Evolutionary conservation across 192 early-diverging fungal genomes (phyloP).

Genomic region (Coemansia sp.): DNA sequence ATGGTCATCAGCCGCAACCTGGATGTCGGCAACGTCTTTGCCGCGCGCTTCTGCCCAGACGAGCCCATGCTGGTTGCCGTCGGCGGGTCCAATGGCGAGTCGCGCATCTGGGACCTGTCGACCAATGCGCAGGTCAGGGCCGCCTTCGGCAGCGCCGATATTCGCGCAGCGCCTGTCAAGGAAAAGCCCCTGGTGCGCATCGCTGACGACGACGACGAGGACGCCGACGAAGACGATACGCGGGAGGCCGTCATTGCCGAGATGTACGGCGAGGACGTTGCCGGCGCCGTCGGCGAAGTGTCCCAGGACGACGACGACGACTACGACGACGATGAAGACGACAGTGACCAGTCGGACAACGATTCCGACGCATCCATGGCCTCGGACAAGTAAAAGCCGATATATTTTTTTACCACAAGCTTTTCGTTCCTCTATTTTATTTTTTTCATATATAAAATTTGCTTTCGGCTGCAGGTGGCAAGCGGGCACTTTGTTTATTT

Average conservation of each 20-base stretch:
- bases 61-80: conserved; percentile 85
- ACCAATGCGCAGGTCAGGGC: conserved; percentile 77
- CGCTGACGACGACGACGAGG: conserved; percentile 29
- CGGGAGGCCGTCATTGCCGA: conserved; percentile 45
- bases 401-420: no score
- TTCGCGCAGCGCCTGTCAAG: conserved; percentile 12
- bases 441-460: no score
- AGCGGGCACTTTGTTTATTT: no score
- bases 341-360: conserved; percentile 18
- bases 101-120: conserved; percentile 90
- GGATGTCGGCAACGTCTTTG: conserved; percentile 83
- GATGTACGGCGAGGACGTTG: conserved; percentile 22
- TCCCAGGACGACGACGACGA: conserved; percentile 10
- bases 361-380: conserved; percentile 33
- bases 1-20: conserved; percentile 85
- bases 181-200: conserved; percentile 56
- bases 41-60: conserved; percentile 84
- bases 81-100: conserved; percentile 84
- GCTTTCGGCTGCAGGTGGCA: no score
- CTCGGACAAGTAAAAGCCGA: conserved; percentile 15
- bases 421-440: no score
- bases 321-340: conserved; percentile 30
- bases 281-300: no score
- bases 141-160: conserved; percentile 26
- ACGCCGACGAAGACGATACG: conserved; percentile 49